Evolutionary conservation across 2,329 filamentous ascomycete genomes (phyloP), one percentile per base, ranked within the genome.

Genomic region (Fusarium decemcellulare): DNA sequence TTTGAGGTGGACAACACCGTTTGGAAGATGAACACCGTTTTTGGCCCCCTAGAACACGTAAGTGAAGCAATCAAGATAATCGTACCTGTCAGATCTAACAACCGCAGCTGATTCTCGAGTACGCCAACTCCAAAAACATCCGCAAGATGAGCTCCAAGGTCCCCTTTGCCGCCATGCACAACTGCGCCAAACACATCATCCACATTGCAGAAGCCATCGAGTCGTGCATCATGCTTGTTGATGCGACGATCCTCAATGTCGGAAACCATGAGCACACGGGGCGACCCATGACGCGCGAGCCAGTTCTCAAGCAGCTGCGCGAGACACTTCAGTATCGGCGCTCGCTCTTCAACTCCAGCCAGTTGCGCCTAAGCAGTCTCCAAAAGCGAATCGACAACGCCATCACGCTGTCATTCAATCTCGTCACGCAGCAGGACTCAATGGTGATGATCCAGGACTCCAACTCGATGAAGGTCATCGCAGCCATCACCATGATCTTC

Each of bases 401-500:
- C 42, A 76, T 80, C 50, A 75, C 73, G 0, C 70, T 82, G 2
- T 75, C 77, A 2, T 81, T 80, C 64, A 81, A 80, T 60, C 69
- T 81, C 0, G 76, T 81, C 6, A 76, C 79, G 1, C 78, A 80
- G 52, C 78, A 80, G 59, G 77, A 81, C 63, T 80, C 78, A 1
- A 74, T 73, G 68, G 67, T 76, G 11, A 78, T 78, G 74, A 74
- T 74, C 6, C 74, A 78, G 11, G 80, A 81, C 52, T 76, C 78
- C 23, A 76, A 72, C n/a, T 76, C 76, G 12, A 81, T 81, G 77
- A 79, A 77, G 52, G 75, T 80, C 7, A 79, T 82, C 32, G 76
- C 80, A 4, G 72, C 74, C 37, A 77, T 82, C 18, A 81, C 79
- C 7, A 74, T 82, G 59, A 55, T 82, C 7, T 82, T 81, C 61